These are phyloP conservation scores for Lentinula edodes DNA, from an alignment of 768 basidiomycete genomes.

Conservation along the genomic window DNA sequence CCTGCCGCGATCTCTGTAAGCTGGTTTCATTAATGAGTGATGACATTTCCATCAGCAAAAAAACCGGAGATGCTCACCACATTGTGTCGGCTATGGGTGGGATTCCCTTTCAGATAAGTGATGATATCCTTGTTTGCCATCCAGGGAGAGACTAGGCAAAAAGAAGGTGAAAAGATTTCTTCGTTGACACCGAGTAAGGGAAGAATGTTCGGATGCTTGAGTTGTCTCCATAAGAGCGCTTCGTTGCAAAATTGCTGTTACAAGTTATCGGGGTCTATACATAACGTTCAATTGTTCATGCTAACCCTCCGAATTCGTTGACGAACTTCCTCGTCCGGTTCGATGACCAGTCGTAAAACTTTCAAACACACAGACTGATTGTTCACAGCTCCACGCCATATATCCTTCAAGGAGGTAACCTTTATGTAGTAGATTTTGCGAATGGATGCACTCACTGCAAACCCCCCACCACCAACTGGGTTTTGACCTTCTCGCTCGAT, in stretches of 20 bases:
- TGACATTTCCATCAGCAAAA: no score
- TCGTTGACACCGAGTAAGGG: neutral
- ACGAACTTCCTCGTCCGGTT: neutral
- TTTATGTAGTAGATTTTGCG: no score
- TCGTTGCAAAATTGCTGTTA: neutral
- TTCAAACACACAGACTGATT: neutral
- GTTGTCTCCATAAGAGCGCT: neutral
- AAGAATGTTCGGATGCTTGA: slow-evolving; percentile 2
- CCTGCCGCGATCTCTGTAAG: slow-evolving; percentile 9
- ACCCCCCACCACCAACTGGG: no score
- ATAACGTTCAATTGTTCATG: no score
- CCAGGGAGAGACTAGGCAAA: slow-evolving; percentile 15
- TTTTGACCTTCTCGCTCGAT: no score
- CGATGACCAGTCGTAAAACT: neutral
- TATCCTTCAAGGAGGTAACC: neutral
- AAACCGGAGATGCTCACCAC: no score
- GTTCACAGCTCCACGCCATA: neutral
- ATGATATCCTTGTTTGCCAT: slow-evolving; percentile 15
- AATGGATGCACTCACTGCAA: no score
- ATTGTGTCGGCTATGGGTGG: neutral
- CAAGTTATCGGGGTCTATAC: no score
- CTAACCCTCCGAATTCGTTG: neutral
- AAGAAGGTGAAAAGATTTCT: neutral
- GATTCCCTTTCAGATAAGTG: neutral
- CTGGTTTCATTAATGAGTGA: neutral